Evolutionary conservation across 768 basidiomycete genomes (phyloP).

Genomic region (Leccinum olivaceopallidum): DNA sequence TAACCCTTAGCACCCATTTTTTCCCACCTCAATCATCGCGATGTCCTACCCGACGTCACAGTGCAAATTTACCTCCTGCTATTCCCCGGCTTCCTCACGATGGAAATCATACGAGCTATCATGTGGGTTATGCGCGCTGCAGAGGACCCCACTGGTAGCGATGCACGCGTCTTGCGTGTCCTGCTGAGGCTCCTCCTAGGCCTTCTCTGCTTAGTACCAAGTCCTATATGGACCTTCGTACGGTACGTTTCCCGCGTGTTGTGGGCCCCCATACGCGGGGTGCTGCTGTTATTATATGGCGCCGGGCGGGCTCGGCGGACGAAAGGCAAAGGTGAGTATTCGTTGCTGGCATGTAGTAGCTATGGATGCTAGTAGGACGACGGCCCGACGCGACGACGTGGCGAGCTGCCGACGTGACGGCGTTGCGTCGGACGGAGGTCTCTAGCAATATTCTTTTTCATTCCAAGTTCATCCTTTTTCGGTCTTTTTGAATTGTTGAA

Average conservation of each 20-base stretch:
- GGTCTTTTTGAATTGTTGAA: too few relatives aligned
- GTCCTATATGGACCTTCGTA: slow-evolving; percentile 1
- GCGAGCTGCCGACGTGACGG: neutral
- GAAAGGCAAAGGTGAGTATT: neutral
- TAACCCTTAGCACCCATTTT: too few relatives aligned
- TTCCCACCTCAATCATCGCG: too few relatives aligned
- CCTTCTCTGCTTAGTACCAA: slow-evolving; percentile 2
- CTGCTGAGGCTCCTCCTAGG: slow-evolving; percentile 2
- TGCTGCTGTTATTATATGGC: slow-evolving; percentile 17
- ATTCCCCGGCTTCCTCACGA: slow-evolving; percentile 7
- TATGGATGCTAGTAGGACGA: neutral
- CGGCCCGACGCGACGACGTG: neutral
- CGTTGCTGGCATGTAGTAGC: neutral
- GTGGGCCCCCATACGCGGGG: slow-evolving; percentile 1
- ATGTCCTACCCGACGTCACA: too few relatives aligned
- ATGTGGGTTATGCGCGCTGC: slow-evolving; percentile 6
- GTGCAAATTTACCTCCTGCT: slow-evolving; percentile 7
- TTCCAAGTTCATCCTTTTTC: too few relatives aligned
- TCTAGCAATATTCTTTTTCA: too few relatives aligned
- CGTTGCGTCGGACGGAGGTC: neutral
- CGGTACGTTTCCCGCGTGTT: neutral
- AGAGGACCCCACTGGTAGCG: neutral
- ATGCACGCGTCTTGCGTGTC: slow-evolving; percentile 1
- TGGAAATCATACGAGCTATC: slow-evolving; percentile 8
- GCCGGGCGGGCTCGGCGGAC: slow-evolving; percentile 4